A percentile compares a stretch with the other conserved stretches of the same genome.
These are phyloP conservation scores for Lolium perenne DNA, from an alignment of 176 grass and related monocot species.

Conservation along the genomic window DNA sequence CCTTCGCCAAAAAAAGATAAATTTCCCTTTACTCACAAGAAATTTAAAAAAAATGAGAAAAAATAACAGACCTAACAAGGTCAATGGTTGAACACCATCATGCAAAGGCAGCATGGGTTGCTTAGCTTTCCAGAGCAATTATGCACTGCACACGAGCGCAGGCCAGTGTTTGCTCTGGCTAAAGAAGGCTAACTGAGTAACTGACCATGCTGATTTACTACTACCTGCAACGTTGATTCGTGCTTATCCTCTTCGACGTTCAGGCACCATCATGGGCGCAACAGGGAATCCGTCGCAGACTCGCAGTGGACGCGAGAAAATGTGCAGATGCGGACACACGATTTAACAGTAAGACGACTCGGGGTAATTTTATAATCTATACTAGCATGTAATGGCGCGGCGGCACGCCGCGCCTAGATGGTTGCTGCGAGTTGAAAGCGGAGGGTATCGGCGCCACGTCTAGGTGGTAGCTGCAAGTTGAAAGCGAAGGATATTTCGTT, in stretches of 20 bases:
- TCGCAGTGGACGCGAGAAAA: neutral
- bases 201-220: neutral
- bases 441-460: no score
- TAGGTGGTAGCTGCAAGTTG: no score
- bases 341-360: neutral
- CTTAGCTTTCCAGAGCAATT: constrained; percentile 20
- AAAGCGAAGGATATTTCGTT: no score
- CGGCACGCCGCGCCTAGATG: no score
- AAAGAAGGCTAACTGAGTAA: neutral
- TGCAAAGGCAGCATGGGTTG: neutral
- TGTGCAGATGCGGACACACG: neutral
- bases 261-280: neutral
- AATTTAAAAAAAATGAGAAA: no score
- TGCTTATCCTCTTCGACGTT: constrained; percentile 26
- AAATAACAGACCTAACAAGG: neutral
- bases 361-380: neutral
- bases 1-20: no score
- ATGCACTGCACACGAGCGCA: constrained; percentile 7
- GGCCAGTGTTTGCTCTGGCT: neutral
- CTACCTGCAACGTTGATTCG: neutral
- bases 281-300: neutral
- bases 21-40: no score
- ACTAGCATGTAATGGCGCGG: no score
- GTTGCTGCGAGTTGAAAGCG: no score
- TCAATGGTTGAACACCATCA: constrained; percentile 30